Conservation (phyloP, 441 rosid genomes). For the Capsella rubella region DNA sequence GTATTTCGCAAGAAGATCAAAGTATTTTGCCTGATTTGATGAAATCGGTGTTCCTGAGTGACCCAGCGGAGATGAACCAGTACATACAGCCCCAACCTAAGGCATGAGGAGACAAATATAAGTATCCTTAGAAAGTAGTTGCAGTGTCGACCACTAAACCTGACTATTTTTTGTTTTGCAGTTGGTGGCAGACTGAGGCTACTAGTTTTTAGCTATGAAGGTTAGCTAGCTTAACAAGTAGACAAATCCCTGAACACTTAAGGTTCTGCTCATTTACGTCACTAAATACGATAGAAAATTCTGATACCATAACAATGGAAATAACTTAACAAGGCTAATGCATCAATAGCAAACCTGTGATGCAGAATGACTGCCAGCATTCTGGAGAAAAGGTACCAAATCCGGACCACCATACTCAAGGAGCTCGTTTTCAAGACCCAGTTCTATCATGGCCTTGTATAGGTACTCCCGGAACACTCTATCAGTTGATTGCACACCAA, state of each 20-base stretch:
- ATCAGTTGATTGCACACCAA: slow-evolving; percentile 92
- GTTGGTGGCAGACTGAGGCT: slow-evolving; percentile 27
- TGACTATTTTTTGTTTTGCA: slow-evolving; percentile 23
- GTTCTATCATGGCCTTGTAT: slow-evolving; percentile 78
- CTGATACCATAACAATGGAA: slow-evolving; percentile 4
- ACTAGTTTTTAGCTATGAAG: slow-evolving; percentile 23
- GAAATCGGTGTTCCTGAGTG: slow-evolving; percentile 63
- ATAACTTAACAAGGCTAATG: slow-evolving; percentile 24
- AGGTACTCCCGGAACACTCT: slow-evolving; percentile 85
- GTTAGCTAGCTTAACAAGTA: slow-evolving; percentile 14
- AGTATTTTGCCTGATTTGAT: slow-evolving; percentile 75
- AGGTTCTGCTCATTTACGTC: slow-evolving; percentile 8
- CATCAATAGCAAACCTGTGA: slow-evolving; percentile 62
- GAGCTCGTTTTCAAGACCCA: slow-evolving; percentile 94
- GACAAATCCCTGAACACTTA: neutral
- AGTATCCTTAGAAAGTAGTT: slow-evolving; percentile 25
- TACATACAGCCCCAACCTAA: slow-evolving; percentile 52
- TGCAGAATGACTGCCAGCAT: slow-evolving; percentile 67
- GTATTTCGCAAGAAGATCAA: slow-evolving; percentile 89
- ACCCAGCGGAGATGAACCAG: slow-evolving; percentile 59
- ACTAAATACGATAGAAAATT: slow-evolving; percentile 12
- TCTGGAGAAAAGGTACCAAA: slow-evolving; percentile 92
- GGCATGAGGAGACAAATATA: slow-evolving; percentile 29
- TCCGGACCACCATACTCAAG: slow-evolving; percentile 98
- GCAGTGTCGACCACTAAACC: slow-evolving; percentile 29